A percentile compares a stretch with the other conserved stretches of the same genome.
Evolutionary conservation across 495 filamentous ascomycete species (phyloP).

Genomic region (Cryomyces antarcticus): DNA sequence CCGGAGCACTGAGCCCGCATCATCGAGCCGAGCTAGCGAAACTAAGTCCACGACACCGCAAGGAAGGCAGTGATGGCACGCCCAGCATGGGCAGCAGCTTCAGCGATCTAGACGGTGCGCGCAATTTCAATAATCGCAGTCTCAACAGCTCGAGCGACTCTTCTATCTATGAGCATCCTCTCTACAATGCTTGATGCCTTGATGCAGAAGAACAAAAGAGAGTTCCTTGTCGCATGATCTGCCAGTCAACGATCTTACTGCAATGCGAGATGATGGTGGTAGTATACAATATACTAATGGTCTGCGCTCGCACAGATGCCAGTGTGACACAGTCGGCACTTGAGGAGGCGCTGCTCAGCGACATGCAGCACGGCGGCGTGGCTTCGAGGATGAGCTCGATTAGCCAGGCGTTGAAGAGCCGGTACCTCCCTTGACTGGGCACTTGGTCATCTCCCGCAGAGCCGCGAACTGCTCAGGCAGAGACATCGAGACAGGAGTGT

Average conservation of each 20-base stretch:
- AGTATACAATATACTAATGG: no score
- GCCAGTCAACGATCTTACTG: no score
- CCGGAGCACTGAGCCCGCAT: slow-evolving; percentile 27
- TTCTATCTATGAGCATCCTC: no score
- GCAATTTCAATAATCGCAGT: not conserved
- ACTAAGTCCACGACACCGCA: slow-evolving; percentile 30
- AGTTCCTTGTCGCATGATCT: no score
- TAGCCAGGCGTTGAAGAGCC: not conserved
- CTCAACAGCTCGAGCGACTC: no score
- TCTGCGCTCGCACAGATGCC: slow-evolving; percentile 35
- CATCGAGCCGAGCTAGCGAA: slow-evolving; percentile 34
- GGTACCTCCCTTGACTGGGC: not conserved
- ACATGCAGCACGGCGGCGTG: slow-evolving; percentile 65
- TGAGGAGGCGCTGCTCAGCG: slow-evolving; percentile 80
- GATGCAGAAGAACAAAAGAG: no score
- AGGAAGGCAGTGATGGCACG: slow-evolving; percentile 61
- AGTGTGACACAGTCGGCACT: slow-evolving; percentile 87
- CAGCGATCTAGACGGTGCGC: slow-evolving; percentile 80
- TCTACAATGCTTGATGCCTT: no score
- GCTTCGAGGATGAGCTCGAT: slow-evolving; percentile 61
- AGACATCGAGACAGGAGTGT: no score
- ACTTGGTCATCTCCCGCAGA: no score
- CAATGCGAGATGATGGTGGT: no score
- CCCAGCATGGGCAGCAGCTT: slow-evolving; percentile 97
- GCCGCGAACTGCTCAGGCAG: no score